Base-by-base conservation (phyloP, 2,329 filamentous ascomycete genomes). In the Cytospora piceae region DNA sequence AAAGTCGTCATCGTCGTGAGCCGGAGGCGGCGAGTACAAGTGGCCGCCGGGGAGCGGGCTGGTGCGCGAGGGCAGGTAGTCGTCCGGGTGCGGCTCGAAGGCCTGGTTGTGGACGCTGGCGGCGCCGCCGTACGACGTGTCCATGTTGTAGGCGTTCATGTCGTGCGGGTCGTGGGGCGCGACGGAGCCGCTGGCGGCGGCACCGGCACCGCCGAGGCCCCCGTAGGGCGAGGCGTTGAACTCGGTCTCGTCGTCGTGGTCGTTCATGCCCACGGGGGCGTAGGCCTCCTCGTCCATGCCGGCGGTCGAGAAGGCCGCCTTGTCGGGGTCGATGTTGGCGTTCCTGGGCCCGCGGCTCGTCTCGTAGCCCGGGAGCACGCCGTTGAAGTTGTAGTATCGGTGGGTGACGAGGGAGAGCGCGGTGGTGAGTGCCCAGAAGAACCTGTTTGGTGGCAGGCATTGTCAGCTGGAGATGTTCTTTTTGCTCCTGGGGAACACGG, bases 221-320 rank as follows among this genome's bases (percentile, higher is more conserved):
- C 68, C 68, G 60, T 71, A 71, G 27, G 70, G 67, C 15, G 62
- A 39, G 15, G 64, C 66, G 66, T 68, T 68, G 61, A 66, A 61
- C 60, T 69, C 67, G 46, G 61, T 61, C 63, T 77, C 75, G 70
- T 79, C 74, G 63, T 78, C 75, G 68, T 86, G 80, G 71, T 87
- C 83, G 65, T 85, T 80, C 77, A 81, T 79, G 74, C 87, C 82
- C 68, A 89, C 82, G 17, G 85, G 85, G 59, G 87, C 85, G 72
- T 90, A 90, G 53, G 85, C 83, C 72, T 89, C 87, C 69, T 90
- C 87, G 71, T 87, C 86, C 72, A 87, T 84, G n/a, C 86, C 85
- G 17, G 85, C 85, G 76, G 87, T 88, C 64, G 86, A 88, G 77
- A 90, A 90, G 67, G 87, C 87, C 32, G 87, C 87, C 79, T 89